These are phyloP conservation scores for Annona cherimola DNA, from an alignment of 164 flowering plant genomes.

Conservation along the genomic window DNA sequence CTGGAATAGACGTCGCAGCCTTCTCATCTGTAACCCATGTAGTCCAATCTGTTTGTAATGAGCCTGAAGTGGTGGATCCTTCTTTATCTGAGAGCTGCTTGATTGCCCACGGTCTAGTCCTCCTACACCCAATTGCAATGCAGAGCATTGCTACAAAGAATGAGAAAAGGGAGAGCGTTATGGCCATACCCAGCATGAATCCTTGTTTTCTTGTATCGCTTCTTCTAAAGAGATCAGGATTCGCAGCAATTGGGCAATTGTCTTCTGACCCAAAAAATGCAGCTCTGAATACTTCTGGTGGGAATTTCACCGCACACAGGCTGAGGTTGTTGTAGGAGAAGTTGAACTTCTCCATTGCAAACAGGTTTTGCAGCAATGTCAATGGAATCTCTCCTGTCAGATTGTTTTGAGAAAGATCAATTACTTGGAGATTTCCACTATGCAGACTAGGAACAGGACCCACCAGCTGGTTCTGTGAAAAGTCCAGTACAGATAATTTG, in stretches of 20 bases:
- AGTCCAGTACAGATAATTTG: conserved; percentile 49
- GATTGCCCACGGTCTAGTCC: conserved; percentile 43
- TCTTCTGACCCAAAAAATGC: conserved; percentile 13
- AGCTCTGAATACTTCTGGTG: conserved; percentile 8
- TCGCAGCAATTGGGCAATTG: conserved; percentile 23
- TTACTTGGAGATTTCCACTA: conserved; percentile 30
- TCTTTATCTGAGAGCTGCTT: conserved; percentile 63
- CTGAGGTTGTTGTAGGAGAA: conserved; percentile 24
- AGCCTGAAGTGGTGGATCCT: conserved; percentile 63
- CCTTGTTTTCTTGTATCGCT: conserved; percentile 30
- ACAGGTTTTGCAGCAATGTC: conserved; percentile 10
- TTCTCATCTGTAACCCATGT: conserved; percentile 89
- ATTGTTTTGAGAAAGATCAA: conserved; percentile 44
- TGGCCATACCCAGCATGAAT: conserved; percentile 50
- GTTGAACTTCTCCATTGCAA: conserved; percentile 20
- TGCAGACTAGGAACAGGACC: conserved; percentile 45
- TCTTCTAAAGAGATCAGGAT: conserved; percentile 29
- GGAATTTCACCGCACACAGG: conserved; percentile 12
- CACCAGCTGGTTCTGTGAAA: conserved; percentile 57
- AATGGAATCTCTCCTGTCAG: conserved; percentile 20
- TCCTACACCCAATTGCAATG: conserved; percentile 59
- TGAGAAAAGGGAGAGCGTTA: conserved; percentile 45
- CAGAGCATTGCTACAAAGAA: conserved; percentile 50
- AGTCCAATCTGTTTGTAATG: conserved; percentile 83
- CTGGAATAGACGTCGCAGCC: conserved; percentile 67